phyloP scores from a whole-genome alignment of 768 basidiomycete species.

The Lactarius evosmus region DNA sequence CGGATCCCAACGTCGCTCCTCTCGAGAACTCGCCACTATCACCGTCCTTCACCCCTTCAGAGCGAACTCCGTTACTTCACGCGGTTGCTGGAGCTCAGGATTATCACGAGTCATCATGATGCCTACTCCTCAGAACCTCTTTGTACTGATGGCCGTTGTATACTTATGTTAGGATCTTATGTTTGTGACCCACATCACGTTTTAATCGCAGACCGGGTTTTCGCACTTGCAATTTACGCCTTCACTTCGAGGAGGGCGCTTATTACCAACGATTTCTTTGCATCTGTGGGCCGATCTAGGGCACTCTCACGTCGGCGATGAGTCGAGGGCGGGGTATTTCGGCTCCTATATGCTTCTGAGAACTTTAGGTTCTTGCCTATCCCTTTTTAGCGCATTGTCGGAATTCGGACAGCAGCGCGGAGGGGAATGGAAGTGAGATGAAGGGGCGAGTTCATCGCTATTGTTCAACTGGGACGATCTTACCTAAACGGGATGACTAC shows the following conservation, averaged over 20 bases:
- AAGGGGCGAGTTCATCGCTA: conserved; percentile 12
- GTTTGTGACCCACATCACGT: conserved; percentile 20
- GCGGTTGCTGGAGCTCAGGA: conserved; percentile 1
- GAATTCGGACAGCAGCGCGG: background rate
- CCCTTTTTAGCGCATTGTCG: background rate
- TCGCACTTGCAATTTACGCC: background rate
- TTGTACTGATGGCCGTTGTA: conserved; percentile 24
- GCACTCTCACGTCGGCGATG: background rate
- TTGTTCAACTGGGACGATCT: conserved; percentile 21
- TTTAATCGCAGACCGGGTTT: conserved; percentile 20
- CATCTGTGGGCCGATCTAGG: background rate
- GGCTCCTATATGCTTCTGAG: conserved; percentile 6
- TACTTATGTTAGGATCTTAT: conserved; percentile 22
- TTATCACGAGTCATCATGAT: conserved; percentile 22
- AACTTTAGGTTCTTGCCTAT: conserved; percentile 2
- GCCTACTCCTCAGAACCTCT: conserved; percentile 11
- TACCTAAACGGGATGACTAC: conserved; percentile 19
- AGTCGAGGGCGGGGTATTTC: background rate
- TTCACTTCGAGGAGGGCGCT: background rate
- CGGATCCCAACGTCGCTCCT: conserved; percentile 2
- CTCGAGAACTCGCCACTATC: conserved; percentile 5
- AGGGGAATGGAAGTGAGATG: conserved; percentile 10
- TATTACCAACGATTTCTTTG: conserved; percentile 2
- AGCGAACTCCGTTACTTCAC: conserved; percentile 23
- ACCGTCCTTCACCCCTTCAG: conserved; percentile 18